Percentiles rank a stretch among this genome's conserved stretches.
Conservation (phyloP, 2,329 filamentous ascomycete genomes). For the Fusarium palustre region DNA sequence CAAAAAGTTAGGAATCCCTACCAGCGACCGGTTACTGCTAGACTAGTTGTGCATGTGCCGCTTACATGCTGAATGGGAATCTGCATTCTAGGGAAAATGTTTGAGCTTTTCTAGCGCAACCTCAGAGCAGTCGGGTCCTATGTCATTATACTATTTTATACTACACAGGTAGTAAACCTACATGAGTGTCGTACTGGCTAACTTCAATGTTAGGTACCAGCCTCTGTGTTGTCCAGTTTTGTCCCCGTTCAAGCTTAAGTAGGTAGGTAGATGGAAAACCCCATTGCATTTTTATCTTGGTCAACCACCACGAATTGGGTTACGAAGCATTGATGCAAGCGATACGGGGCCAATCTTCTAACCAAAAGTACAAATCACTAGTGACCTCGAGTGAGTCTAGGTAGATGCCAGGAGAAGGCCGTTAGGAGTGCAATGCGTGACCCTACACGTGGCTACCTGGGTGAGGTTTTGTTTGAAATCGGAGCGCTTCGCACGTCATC, state of each 20-base stretch:
- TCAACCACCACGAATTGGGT: background rate
- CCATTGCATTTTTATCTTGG: background rate
- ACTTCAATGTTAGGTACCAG: background rate
- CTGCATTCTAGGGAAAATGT: background rate
- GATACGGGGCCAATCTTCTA: background rate
- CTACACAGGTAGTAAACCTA: background rate
- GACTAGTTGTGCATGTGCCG: background rate
- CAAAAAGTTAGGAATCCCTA: conserved; percentile 47
- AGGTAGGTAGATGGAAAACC: background rate
- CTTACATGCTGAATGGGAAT: background rate
- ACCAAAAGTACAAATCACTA: background rate
- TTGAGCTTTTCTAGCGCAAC: background rate
- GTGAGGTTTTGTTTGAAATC: background rate
- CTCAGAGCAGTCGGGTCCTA: background rate
- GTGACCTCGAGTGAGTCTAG: background rate
- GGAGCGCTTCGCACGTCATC: background rate
- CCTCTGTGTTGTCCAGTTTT: background rate
- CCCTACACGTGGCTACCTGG: background rate
- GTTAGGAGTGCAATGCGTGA: background rate
- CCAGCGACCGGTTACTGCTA: conserved; percentile 9
- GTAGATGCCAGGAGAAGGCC: background rate
- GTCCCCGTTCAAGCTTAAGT: background rate
- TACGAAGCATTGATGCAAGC: background rate
- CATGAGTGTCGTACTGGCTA: background rate
- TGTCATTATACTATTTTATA: background rate